phyloP scores from a whole-genome alignment of 176 grass and related monocot genomes.

The Melocanna baccifera region DNA sequence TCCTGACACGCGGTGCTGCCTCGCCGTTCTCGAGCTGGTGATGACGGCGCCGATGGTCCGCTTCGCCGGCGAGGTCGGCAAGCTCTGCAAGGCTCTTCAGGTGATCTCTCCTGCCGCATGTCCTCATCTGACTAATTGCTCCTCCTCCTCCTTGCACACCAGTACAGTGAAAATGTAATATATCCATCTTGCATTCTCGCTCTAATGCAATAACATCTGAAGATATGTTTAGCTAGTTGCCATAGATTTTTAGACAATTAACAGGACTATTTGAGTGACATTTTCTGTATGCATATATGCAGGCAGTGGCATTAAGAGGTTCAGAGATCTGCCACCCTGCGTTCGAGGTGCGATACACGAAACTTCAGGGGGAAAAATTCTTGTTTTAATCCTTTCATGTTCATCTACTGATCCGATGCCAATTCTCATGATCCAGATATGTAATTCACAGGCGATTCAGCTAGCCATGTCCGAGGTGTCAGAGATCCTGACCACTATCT shows the following conservation, averaged over 20 bases:
- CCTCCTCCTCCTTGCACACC: too few species aligned
- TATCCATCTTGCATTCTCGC: background rate
- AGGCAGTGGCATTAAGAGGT: slow-evolving; percentile 72
- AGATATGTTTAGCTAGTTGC: background rate
- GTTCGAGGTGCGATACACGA: slow-evolving; percentile 40
- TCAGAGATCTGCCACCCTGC: slow-evolving; percentile 50
- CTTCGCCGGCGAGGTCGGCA: slow-evolving; percentile 63
- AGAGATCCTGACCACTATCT: slow-evolving; percentile 45
- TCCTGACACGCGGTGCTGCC: slow-evolving; percentile 32
- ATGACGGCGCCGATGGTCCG: slow-evolving; percentile 54
- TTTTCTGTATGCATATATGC: slow-evolving; percentile 18
- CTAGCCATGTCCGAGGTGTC: slow-evolving; percentile 60
- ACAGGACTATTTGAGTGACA: background rate
- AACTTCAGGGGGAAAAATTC: background rate
- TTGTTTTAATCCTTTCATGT: background rate
- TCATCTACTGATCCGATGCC: background rate
- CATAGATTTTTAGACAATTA: background rate
- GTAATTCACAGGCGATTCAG: slow-evolving; percentile 34
- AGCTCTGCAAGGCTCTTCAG: slow-evolving; percentile 86
- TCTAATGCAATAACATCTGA: background rate
- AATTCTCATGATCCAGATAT: slow-evolving; percentile 35
- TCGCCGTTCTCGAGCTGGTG: slow-evolving; percentile 88
- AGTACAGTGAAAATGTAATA: too few species aligned
- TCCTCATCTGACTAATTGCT: background rate
- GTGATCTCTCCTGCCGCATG: slow-evolving; percentile 21